Evolutionary conservation across 768 basidiomycete species (phyloP).

Genomic region (Porpolomopsis calyptriformis): DNA sequence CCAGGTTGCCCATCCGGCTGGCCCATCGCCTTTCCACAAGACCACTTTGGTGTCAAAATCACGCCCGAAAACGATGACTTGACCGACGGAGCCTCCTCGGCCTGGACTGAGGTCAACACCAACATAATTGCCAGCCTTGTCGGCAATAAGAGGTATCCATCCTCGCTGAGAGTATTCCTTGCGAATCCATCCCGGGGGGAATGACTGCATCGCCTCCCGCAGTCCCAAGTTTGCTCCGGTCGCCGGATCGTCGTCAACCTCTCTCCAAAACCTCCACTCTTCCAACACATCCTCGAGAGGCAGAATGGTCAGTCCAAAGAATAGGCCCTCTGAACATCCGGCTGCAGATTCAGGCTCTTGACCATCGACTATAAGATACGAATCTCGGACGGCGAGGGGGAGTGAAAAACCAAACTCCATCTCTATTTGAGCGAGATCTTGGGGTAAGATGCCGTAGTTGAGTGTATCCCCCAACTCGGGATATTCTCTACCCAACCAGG

Average conservation of each 20-base stretch:
- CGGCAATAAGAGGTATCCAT: conserved; percentile 92
- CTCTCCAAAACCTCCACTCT: conserved; percentile 96
- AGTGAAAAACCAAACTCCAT: conserved; percentile 75
- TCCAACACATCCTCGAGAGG: conserved; percentile 88
- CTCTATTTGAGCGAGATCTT: conserved; percentile 74
- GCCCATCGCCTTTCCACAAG: conserved; percentile 83
- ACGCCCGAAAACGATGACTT: conserved; percentile 97
- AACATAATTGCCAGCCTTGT: conserved; percentile 93
- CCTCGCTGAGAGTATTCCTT: conserved; percentile 86
- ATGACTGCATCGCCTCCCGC: conserved; percentile 70
- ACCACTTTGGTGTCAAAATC: conserved; percentile 99
- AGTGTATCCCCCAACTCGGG: conserved; percentile 94
- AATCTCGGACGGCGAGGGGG: conserved; percentile 82
- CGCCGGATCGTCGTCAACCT: conserved; percentile 79
- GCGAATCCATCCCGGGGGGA: conserved; percentile 85
- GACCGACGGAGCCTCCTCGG: conserved; percentile 65
- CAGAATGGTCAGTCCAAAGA: conserved; percentile 90
- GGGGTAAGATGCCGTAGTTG: conserved; percentile 78
- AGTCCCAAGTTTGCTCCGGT: conserved; percentile 74
- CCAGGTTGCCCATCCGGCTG: conserved; percentile 92
- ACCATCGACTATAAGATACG: conserved; percentile 80
- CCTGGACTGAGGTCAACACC: conserved; percentile 90
- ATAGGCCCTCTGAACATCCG: conserved; percentile 81
- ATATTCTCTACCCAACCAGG: conserved; percentile 79
- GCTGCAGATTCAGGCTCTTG: conserved; percentile 88